These are phyloP conservation scores for Lophiotrema nucula DNA, from an alignment of 495 filamentous ascomycete genomes.

Conservation along the genomic window DNA sequence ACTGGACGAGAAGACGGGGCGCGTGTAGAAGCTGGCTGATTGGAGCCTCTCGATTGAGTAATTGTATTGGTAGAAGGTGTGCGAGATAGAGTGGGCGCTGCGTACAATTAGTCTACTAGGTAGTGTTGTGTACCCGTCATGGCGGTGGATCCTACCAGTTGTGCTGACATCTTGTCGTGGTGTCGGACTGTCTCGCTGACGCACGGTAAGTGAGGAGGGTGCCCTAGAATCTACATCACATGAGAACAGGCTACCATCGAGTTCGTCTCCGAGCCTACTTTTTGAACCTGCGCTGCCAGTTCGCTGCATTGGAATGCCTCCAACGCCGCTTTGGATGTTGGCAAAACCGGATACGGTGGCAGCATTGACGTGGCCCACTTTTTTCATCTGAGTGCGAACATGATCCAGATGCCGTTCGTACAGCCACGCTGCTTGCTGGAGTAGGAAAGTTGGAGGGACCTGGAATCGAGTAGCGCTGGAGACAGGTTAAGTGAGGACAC, in stretches of 20 bases:
- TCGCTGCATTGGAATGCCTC: constrained; percentile 59
- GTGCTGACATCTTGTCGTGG: constrained; percentile 48
- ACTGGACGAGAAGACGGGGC: constrained; percentile 22
- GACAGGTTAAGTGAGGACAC: neutral
- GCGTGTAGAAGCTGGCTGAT: constrained; percentile 4
- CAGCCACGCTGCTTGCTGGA: constrained; percentile 93
- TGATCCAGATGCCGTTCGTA: constrained; percentile 88
- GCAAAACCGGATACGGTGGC: constrained; percentile 50
- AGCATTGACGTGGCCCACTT: constrained; percentile 56
- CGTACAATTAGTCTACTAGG: constrained; percentile 18
- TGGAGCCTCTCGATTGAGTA: constrained; percentile 39
- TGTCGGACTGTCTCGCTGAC: constrained; percentile 59
- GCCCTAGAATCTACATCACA: constrained; percentile 49
- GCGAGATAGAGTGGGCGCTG: constrained; percentile 42
- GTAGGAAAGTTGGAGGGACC: constrained; percentile 81
- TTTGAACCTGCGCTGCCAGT: constrained; percentile 55
- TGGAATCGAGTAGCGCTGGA: constrained; percentile 61
- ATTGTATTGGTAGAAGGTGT: constrained; percentile 49
- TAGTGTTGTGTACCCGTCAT: too few relatives aligned
- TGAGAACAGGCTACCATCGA: neutral
- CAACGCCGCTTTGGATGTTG: constrained; percentile 34
- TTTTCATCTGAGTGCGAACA: constrained; percentile 86
- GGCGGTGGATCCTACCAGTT: constrained; percentile 43
- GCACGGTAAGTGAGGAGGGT: constrained; percentile 62
- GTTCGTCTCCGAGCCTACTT: neutral